Evolutionary conservation across 2,329 filamentous ascomycete genomes (phyloP), one percentile per base, ranked within the genome.

Genomic region (Talaromyces sp.): DNA sequence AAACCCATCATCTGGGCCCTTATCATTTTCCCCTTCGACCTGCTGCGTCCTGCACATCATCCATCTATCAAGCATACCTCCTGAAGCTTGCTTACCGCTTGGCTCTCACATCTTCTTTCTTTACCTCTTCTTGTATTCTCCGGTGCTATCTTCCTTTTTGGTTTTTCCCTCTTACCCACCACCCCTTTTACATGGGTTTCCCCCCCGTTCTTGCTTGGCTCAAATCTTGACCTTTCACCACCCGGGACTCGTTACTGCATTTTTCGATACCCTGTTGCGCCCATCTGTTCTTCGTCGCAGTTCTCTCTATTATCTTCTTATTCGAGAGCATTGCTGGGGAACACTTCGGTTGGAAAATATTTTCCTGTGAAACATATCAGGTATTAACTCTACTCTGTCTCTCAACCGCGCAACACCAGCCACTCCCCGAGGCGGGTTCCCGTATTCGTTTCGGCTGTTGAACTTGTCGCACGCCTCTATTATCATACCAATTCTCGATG

Each of bases 21-120:
- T 59, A 45, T 59, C 56, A 59, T 33, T 59, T 45, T 39, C 37
- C 24, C 27, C 35, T 41, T 43, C n/a, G 7, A 31, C 33, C 56
- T 57, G 24, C 35, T 57, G 33, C 50, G n/a, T 56, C 52, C 52
- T 56, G 52, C 52, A 56, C 52, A 56, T 39, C 52, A 39, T 56
- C 33, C n/a, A 37, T 56, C 52, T 35, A 37, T 56, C 31, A 33
- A 52, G 27, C 50, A 27, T 35, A 35, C 27, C 13, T 54, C 27
- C 35, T 54, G n/a, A 22, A 39, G 52, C 52, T 39, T 56, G 52
- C n/a, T n/a, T 31, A 59, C 19, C 45, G 7, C 22, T 41, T 43
- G 22, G 35, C 56, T 43, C 11, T n/a, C 3, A 33, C 16, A 8
- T 43, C 31, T 14, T 11, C 37, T 33, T 11, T 59, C 56, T 27